Evolutionary conservation across 2,329 filamentous ascomycete species (phyloP).

Genomic region (Fusarium ambrosium): DNA sequence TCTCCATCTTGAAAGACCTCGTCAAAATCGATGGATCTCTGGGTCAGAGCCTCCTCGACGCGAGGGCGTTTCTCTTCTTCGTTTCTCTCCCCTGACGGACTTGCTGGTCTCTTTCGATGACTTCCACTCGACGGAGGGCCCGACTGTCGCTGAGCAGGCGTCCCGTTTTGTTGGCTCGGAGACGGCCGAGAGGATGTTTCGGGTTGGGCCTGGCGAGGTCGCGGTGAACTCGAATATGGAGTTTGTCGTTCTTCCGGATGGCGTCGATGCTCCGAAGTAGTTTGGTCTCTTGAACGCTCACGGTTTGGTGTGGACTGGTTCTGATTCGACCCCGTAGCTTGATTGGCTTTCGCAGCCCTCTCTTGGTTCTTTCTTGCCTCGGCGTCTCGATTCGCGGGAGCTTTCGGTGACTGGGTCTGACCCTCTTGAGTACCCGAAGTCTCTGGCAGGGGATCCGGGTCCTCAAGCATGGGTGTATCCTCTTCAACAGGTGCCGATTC

Average conservation of each 20-base stretch:
- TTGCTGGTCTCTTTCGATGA: not conserved
- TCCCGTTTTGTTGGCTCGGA: not conserved
- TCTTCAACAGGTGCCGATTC: not conserved
- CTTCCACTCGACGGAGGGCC: not conserved
- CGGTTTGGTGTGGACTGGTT: not conserved
- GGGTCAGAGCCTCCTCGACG: not conserved
- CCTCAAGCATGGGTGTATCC: not conserved
- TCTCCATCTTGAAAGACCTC: slow-evolving; percentile 25
- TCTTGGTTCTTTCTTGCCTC: not conserved
- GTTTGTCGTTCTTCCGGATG: not conserved
- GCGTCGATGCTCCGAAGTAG: not conserved
- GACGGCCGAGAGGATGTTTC: not conserved
- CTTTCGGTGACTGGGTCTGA: not conserved
- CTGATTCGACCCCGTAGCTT: not conserved
- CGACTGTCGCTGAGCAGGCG: not conserved
- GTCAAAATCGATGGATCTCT: slow-evolving; percentile 4
- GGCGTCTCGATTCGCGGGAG: not conserved
- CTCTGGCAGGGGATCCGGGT: not conserved
- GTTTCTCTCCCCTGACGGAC: not conserved
- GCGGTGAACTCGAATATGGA: not conserved
- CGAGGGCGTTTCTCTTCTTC: not conserved
- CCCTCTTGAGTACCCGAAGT: not conserved
- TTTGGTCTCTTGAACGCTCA: not conserved
- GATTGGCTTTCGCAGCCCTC: too few relatives aligned
- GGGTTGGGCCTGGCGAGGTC: not conserved